Evolutionary conservation across 345 rosid genomes (phyloP), one percentile per base, ranked within the genome.

Genomic region (Fremontodendron californicum): DNA sequence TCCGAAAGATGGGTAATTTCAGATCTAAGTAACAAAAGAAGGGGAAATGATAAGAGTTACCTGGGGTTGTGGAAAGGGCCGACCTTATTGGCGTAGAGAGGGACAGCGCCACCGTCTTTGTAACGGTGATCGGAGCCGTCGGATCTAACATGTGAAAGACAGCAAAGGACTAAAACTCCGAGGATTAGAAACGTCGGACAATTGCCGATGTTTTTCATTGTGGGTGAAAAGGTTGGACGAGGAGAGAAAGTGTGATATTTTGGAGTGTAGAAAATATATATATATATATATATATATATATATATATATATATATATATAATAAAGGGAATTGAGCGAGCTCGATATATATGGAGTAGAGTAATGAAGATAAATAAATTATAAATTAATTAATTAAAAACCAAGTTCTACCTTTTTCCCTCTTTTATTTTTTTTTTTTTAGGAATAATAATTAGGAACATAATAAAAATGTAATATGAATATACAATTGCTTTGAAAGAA

Each of bases 31-130:
- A n/a, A n/a, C n/a, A n/a, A 29, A 39, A 52, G 43, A 58, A 46
- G 4, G 9, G 12, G 48, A 48, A 58, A 78, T 0, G 46, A 54
- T 13, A 62, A 62, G 29, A 8, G 54, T 79, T 82, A 86, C 97
- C 93, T 91, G 75, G 96, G 94, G 75, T 93, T 93, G 79, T 93
- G 91, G 71, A 88, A 93, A 35, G 97, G 96, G 10, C 93, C 97
- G 71, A 89, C 94, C 79, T 92, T 92, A 75, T 92, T 92, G 82
- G 93, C 93, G 75, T 92, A 89, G 45, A 92, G 88, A 16, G 92
- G 92, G 60, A 92, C 91, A 6, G 78, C 21, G 67, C 89, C 92
- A n/a, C 91, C 86, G n/a, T 81, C 87, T 66, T 86, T 85, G 87
- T 86, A 92, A 46, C 91, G 93, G 83, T 92, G 92, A 72, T 92